These are phyloP conservation scores for Chloranthus sessilifolius DNA, from an alignment of 164 flowering plant genomes.

Conservation along the genomic window DNA sequence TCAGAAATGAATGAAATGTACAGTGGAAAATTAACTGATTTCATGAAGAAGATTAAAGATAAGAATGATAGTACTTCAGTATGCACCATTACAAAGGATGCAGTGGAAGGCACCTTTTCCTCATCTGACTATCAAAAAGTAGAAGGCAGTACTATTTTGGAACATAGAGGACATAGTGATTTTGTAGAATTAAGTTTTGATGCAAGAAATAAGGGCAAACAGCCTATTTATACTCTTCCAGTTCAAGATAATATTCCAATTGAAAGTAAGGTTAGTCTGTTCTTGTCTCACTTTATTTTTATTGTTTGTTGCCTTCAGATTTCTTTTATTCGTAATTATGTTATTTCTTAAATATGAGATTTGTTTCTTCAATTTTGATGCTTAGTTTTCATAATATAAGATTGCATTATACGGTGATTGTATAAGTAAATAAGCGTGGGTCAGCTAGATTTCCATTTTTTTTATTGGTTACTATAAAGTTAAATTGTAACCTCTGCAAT, in stretches of 20 bases:
- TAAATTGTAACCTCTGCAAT: too few species aligned
- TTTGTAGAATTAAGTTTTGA: slow-evolving; percentile 9
- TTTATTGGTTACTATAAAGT: too few species aligned
- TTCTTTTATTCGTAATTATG: background rate
- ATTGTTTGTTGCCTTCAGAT: background rate
- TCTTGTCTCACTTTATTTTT: background rate
- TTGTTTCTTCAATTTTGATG: too few species aligned
- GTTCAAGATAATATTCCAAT: slow-evolving; percentile 1
- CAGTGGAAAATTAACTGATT: slow-evolving; percentile 46
- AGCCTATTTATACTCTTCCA: slow-evolving; percentile 10
- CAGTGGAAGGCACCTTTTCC: slow-evolving; percentile 25
- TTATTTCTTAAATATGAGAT: too few species aligned
- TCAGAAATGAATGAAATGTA: slow-evolving; percentile 73
- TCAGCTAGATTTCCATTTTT: too few species aligned
- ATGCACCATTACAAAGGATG: slow-evolving; percentile 6
- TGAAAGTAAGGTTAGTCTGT: slow-evolving; percentile 12
- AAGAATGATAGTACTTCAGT: slow-evolving; percentile 11
- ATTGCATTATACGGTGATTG: too few species aligned
- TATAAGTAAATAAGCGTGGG: too few species aligned
- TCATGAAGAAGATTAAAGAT: slow-evolving; percentile 32
- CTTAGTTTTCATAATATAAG: too few species aligned
- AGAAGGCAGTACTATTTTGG: background rate
- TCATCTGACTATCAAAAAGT: background rate
- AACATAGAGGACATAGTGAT: background rate
- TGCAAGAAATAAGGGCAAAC: slow-evolving; percentile 14